Evolutionary conservation across 768 basidiomycete species (phyloP).

Genomic region (Neoboletus brunneissimus): DNA sequence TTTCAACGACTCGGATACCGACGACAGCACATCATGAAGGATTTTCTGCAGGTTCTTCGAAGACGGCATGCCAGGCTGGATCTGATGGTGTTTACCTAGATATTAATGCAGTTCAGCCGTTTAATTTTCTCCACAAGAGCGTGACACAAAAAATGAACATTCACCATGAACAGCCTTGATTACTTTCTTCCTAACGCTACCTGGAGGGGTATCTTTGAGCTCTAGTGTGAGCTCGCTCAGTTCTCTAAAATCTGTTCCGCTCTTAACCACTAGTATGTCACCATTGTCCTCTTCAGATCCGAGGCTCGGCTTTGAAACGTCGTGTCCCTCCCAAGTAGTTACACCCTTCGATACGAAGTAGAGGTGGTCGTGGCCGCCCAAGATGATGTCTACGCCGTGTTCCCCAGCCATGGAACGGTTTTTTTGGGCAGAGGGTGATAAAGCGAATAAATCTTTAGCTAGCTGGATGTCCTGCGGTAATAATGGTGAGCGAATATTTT

Average conservation of each 20-base stretch:
- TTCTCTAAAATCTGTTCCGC: constrained; percentile 88
- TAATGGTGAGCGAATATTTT: constrained; percentile 7
- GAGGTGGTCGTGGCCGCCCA: constrained; percentile 89
- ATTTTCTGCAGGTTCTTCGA: constrained; percentile 55
- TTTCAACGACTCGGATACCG: constrained; percentile 66
- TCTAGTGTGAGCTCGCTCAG: constrained; percentile 72
- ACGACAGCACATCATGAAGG: constrained; percentile 60
- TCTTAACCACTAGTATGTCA: constrained; percentile 74
- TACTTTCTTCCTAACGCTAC: constrained; percentile 61
- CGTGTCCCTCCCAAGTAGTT: constrained; percentile 63
- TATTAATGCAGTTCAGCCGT: not conserved
- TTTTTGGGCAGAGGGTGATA: constrained; percentile 54
- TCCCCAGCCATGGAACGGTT: constrained; percentile 39
- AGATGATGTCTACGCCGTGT: constrained; percentile 80
- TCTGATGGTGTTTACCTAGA: constrained; percentile 63
- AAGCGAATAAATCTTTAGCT: constrained; percentile 62
- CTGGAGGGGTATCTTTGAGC: constrained; percentile 54
- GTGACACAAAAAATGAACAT: constrained; percentile 3
- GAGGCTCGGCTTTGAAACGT: constrained; percentile 47
- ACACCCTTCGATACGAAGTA: constrained; percentile 72
- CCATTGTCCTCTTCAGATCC: constrained; percentile 74
- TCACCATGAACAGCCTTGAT: constrained; percentile 62
- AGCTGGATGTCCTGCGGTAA: constrained; percentile 59
- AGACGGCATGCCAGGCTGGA: constrained; percentile 56
- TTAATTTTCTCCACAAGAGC: not conserved